Evolutionary conservation across 2,329 filamentous ascomycete species (phyloP), one percentile per base, ranked within the genome.

Genomic region (Fusarium duplospermum): DNA sequence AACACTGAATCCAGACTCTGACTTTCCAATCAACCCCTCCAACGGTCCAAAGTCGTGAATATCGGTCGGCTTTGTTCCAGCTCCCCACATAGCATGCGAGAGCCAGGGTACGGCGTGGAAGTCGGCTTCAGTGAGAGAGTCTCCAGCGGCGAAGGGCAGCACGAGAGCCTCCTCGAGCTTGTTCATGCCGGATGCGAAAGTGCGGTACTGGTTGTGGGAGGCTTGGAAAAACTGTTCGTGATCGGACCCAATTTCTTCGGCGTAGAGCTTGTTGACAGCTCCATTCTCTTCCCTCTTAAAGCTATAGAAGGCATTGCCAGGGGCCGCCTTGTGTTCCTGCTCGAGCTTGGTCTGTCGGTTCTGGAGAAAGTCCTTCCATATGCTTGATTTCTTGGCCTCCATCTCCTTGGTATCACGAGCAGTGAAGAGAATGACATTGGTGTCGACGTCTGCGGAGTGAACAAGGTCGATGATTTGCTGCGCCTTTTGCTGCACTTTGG

Each of bases 261-360:
- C 56, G 56, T 76, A 76, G 13, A 66, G 29, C 1, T 40, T 64
- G 36, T 58, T 33, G 14, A 76, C 11, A 8, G 31, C 11, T 8
- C 64, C 63, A 31, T 76, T 76, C 31, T 76, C 73, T 11, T 42
- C 31, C 24, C 57, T 20, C 47, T 76, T 76, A 4, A 63, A 67
- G 8, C 52, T 65, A 52, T 76, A 76, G 56, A 78, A 78, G 1
- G 72, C 59, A 18, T 77, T 71, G 3, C 18, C 68, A 4, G 71
- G 62, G 14, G 63, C 4, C 3, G 70, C 66, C 18, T 62, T 59
- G n/a, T 60, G 58, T 27, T 75, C 72, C 2, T 62, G 27, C 8
- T 71, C 72, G 9, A 76, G 68, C 33, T 62, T 71, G 6, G 11
- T 35, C 35, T 76, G 72, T 24, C 73, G 52, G 40, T 59, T 61